These are phyloP conservation scores for Senna siamea DNA, from an alignment of 306 rosid species.

Conservation along the genomic window DNA sequence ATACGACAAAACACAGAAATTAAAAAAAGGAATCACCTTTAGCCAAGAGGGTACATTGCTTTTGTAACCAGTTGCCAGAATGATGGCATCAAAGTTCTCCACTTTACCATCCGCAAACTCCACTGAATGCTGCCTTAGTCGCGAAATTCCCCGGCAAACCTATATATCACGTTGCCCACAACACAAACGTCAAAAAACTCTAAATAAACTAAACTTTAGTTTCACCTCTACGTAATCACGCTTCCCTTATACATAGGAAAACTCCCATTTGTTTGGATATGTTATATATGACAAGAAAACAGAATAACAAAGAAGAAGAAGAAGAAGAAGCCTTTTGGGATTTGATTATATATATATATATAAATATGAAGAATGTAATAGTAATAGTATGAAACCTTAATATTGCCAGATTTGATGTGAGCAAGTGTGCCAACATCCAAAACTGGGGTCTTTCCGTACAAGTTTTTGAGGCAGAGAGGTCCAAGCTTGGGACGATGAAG, in stretches of 20 bases:
- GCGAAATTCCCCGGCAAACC: conserved; percentile 76
- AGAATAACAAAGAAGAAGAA: too few species aligned
- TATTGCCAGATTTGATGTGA: conserved; percentile 74
- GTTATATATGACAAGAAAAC: too few species aligned
- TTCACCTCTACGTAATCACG: too few species aligned
- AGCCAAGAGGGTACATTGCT: conserved; percentile 88
- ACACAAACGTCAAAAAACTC: too few species aligned
- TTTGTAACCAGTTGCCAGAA: conserved; percentile 83
- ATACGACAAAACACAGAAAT: background rate
- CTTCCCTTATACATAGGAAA: too few species aligned
- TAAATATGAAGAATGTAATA: too few species aligned
- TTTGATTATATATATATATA: too few species aligned
- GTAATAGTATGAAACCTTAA: too few species aligned
- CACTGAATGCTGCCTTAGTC: conserved; percentile 58
- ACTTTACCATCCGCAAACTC: conserved; percentile 80
- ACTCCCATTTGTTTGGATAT: too few species aligned
- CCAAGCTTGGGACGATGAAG: conserved; percentile 80
- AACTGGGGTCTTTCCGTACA: conserved; percentile 89
- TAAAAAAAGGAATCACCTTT: conserved; percentile 49
- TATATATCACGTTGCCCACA: too few species aligned
- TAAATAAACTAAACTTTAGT: too few species aligned
- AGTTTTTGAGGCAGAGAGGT: conserved; percentile 79
- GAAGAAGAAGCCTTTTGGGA: too few species aligned
- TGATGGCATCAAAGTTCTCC: conserved; percentile 71
- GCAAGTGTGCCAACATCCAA: conserved; percentile 89